phyloP scores from a whole-genome alignment of 2,329 filamentous ascomycete genomes.

The Talaromyces marneffei region DNA sequence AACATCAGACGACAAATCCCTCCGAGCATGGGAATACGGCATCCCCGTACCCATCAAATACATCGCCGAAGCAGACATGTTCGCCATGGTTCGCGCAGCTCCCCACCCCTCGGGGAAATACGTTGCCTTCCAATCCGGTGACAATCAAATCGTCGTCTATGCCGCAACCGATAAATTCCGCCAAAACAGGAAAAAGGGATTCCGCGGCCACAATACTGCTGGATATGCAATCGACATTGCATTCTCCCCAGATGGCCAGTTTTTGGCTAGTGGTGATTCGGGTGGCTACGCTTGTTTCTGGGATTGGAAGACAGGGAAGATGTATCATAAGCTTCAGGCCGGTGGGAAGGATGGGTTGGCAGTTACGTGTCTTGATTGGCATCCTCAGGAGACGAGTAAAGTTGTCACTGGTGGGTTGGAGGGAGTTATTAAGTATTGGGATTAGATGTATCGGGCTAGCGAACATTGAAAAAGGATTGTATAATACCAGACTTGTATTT shows the following conservation, averaged over 20 bases:
- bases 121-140: constrained; percentile 84
- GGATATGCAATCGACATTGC: constrained; percentile 88
- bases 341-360: constrained; percentile 62
- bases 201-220: constrained; percentile 91
- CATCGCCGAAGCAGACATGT: constrained; percentile 97
- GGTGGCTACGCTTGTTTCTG: constrained; percentile 91
- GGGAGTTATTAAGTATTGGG: constrained; percentile 87
- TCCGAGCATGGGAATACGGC: constrained; percentile 96
- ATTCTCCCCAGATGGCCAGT: constrained; percentile 85
- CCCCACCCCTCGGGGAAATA: constrained; percentile 88
- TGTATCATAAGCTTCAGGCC: constrained; percentile 93
- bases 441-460: constrained; percentile 50
- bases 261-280: constrained; percentile 79
- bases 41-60: constrained; percentile 98
- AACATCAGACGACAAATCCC: constrained; percentile 92
- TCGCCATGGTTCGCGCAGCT: constrained; percentile 80
- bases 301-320: constrained; percentile 99
- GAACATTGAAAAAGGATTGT: not conserved
- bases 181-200: constrained; percentile 95
- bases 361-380: constrained; percentile 86
- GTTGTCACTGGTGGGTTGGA: constrained; percentile 85
- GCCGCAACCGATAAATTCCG: constrained; percentile 91
- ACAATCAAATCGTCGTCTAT: constrained; percentile 97
- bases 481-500: not conserved
- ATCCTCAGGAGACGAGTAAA: constrained; percentile 95